Base-by-base conservation (phyloP, 495 filamentous ascomycete species). In the Sporormia fimetaria region DNA sequence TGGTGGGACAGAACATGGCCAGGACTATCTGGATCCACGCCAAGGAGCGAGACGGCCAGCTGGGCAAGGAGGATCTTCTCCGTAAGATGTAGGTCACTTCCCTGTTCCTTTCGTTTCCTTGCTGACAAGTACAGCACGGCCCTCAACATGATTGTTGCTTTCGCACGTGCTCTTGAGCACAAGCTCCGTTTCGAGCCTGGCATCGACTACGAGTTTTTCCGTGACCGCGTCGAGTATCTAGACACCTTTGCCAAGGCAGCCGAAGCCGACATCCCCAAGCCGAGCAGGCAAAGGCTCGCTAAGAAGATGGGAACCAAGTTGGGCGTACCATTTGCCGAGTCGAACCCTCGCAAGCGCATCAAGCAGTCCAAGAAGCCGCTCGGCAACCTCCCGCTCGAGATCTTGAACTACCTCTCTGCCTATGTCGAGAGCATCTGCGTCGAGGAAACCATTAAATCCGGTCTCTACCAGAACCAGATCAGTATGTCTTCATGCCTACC, bases 171-270 rank as follows among this genome's bases (percentile, higher is more conserved):
- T 1, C 66, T 92, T 36, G 88, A 88, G 57, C 86, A 88, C 65
- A 80, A 77, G 55, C 73, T 94, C 18, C 83, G 86, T 27, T 87
- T 86, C 58, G 85, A 94, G 53, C 82, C 84, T 1, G 83, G 83
- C 57, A 76, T 82, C 17, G 74, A 78, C 36, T 88, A 92, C 54
- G 68, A 67, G 3, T 78, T 83, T 51, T 63, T 84, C 11, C 47
- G 61, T 3, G 65, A 65, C 6, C 58, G 80, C 9, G 66, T 83
- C 10, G 57, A 63, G 11, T 69, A 80, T 47, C 68, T 84, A 21
- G 64, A 76, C 38, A 81, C 76, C 0, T 87, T 83, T 34, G 83
- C 86, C 33, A 76, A 71, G 48, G 64, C 68, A 1, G 86, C 84
- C 2, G 75, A 79, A n/a, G 54, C 69, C 35, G 66, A 65, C 3